Evolutionary conservation across 768 basidiomycete species (phyloP), one percentile per base, ranked within the genome.

Genomic region (Serendipita sp.): DNA sequence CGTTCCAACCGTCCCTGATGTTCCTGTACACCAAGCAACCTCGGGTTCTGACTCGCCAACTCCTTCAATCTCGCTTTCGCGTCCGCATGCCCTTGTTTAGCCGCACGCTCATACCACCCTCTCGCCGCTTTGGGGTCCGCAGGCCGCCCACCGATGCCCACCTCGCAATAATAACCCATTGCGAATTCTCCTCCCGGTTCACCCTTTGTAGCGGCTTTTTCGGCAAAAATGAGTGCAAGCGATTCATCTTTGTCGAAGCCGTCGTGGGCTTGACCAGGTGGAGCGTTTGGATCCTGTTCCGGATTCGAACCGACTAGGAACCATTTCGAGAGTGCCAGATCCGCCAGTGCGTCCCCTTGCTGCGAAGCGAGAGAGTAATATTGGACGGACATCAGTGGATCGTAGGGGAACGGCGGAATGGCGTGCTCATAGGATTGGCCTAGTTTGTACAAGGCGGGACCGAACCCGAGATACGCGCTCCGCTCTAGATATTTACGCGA

Each of bases 291-390:
- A 47, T 18, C 63, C 4, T 34, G 37, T 16, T 63, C 63, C 16
- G 37, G 70, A 69, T 77, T 77, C 0, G 86, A 84, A 2, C 94
- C 94, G 71, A 92, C 94, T 58, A 98, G 76, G 78, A 96, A 97
- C 94, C 95, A 98, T 75, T 96, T 97, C 73, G 84, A 86, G 63
- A 97, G 80, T 2, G 92, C 94, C 92, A 97, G 94, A 72, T 98
- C 92, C 0, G 95, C 95, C 72, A 97, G 93, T 28, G 81, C 79
- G 73, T 96, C 91, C 38, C 90, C 89, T 66, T 87, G 83, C 74
- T 94, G 86, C 38, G 63, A 66, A 1, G 73, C 74, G 8, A 75
- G 74, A 13, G 72, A 72, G 74, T 97, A 97, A 72, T 91, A 97
- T 72, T 94, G 90, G 24, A 98, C 92, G 64, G 85, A 87, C 44